These are phyloP conservation scores for Amanita molliuscula DNA, from an alignment of 768 basidiomycete species.

Conservation along the genomic window DNA sequence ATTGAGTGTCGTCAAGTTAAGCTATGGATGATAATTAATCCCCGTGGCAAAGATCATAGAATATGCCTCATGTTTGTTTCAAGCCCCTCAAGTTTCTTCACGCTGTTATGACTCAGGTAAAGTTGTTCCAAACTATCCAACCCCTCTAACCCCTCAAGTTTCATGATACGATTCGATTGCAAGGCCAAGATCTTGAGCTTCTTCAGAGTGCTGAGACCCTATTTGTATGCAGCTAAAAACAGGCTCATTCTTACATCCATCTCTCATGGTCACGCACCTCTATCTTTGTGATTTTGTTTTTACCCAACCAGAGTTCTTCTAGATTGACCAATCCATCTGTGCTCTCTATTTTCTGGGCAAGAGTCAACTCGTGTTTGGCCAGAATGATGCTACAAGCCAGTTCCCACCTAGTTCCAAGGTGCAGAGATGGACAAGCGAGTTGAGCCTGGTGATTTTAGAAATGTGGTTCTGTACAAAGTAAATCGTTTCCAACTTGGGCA, in stretches of 20 bases:
- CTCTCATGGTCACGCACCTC: conserved; percentile 40
- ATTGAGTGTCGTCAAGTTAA: conserved; percentile 77
- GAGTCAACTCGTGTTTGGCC: conserved; percentile 2
- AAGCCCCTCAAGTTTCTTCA: conserved; percentile 75
- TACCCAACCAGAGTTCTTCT: conserved; percentile 94
- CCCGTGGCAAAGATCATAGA: background rate
- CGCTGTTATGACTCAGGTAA: conserved; percentile 90
- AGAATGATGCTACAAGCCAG: conserved; percentile 1
- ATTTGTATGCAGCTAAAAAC: conserved; percentile 1
- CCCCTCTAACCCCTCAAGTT: conserved; percentile 70
- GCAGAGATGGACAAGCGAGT: conserved; percentile 42
- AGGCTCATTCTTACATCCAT: background rate
- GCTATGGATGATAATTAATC: conserved; percentile 17
- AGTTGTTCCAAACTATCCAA: conserved; percentile 75
- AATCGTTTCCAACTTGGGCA: conserved; percentile 59
- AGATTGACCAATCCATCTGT: conserved; percentile 71
- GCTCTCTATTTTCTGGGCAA: conserved; percentile 74
- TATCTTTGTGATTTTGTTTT: conserved; percentile 89
- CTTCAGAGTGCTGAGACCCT: conserved; percentile 66
- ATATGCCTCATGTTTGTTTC: conserved; percentile 61
- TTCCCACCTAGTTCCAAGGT: conserved; percentile 95
- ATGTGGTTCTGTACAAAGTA: conserved; percentile 98
- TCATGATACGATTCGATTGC: conserved; percentile 89
- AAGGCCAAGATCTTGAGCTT: conserved; percentile 80
- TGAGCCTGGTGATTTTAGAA: conserved; percentile 61